These are phyloP conservation scores for Calonectria pseudoreteaudii DNA, from an alignment of 2,329 filamentous ascomycete species.

Conservation along the genomic window DNA sequence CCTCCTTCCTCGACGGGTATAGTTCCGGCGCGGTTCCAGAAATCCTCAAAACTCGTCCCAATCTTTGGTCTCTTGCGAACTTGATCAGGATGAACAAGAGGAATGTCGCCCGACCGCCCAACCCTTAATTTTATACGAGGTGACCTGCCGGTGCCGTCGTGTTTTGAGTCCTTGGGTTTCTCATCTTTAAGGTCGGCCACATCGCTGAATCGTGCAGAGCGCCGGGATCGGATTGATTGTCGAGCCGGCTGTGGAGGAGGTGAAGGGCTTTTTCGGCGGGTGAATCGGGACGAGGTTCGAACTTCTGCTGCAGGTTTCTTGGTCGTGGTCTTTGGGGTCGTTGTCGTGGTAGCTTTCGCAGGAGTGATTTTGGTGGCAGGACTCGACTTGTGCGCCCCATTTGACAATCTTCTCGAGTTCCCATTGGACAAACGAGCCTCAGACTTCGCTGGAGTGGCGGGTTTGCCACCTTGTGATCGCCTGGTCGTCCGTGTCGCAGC, in stretches of 20 bases:
- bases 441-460: slow-evolving; percentile 49
- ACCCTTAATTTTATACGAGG: slow-evolving; percentile 64
- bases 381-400: slow-evolving; percentile 41
- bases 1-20: slow-evolving; percentile 71
- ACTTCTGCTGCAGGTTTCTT: slow-evolving; percentile 45
- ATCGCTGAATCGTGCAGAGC: slow-evolving; percentile 55
- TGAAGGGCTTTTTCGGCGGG: slow-evolving; percentile 56
- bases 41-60: slow-evolving; percentile 68
- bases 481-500: slow-evolving; percentile 65
- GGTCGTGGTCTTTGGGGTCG: slow-evolving; percentile 46
- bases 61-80: slow-evolving; percentile 65
- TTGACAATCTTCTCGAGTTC: slow-evolving; percentile 40
- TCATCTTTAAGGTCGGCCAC: slow-evolving; percentile 34
- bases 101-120: slow-evolving; percentile 55
- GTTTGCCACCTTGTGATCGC: slow-evolving; percentile 49
- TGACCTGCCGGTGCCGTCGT: slow-evolving; percentile 45
- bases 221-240: slow-evolving; percentile 57
- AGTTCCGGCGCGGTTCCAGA: slow-evolving; percentile 61
- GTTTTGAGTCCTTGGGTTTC: slow-evolving; percentile 25
- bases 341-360: slow-evolving; percentile 35
- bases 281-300: slow-evolving; percentile 47
- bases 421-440: slow-evolving; percentile 41
- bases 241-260: slow-evolving; percentile 53
- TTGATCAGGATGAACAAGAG: slow-evolving; percentile 70
- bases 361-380: slow-evolving; percentile 39